Percentiles rank a stretch among this genome's conserved stretches.
phyloP scores from a whole-genome alignment of 768 basidiomycete genomes.

The Suillus weaverae region DNA sequence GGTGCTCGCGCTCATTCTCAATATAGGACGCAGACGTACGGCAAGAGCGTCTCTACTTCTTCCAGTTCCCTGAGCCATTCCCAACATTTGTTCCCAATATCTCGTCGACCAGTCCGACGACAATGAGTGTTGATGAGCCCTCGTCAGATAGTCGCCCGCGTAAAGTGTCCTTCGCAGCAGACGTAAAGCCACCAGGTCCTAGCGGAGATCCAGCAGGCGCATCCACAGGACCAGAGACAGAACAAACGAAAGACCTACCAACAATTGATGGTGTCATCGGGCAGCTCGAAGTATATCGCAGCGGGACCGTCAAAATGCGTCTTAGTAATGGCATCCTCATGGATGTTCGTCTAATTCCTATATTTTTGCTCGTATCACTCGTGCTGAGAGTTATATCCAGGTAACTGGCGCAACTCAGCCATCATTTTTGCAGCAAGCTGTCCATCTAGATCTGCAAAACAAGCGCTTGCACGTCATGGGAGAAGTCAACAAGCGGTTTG shows the following conservation, averaged over 20 bases:
- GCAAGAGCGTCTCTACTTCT: constrained; percentile 78
- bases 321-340: constrained; percentile 78
- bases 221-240: constrained; percentile 17
- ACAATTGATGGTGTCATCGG: constrained; percentile 79
- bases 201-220: constrained; percentile 22
- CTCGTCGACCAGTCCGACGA: constrained; percentile 28
- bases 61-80: constrained; percentile 88
- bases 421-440: constrained; percentile 87
- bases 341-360: constrained; percentile 51
- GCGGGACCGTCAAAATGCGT: constrained; percentile 85
- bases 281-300: constrained; percentile 80
- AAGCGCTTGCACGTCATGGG: constrained; percentile 74
- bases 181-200: constrained; percentile 51
- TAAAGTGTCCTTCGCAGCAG: constrained; percentile 61
- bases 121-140: constrained; percentile 35
- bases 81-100: constrained; percentile 60
- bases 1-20: not conserved
- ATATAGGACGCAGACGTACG: constrained; percentile 48
- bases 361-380: not conserved
- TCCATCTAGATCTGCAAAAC: constrained; percentile 60
- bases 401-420: constrained; percentile 81
- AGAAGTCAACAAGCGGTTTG: constrained; percentile 83
- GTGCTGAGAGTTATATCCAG: constrained; percentile 36
- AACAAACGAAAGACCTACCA: constrained; percentile 34
- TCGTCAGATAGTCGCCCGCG: constrained; percentile 41